These are phyloP conservation scores for Colletotrichum sp. DNA, from an alignment of 2,329 filamentous ascomycete species.

Conservation along the genomic window DNA sequence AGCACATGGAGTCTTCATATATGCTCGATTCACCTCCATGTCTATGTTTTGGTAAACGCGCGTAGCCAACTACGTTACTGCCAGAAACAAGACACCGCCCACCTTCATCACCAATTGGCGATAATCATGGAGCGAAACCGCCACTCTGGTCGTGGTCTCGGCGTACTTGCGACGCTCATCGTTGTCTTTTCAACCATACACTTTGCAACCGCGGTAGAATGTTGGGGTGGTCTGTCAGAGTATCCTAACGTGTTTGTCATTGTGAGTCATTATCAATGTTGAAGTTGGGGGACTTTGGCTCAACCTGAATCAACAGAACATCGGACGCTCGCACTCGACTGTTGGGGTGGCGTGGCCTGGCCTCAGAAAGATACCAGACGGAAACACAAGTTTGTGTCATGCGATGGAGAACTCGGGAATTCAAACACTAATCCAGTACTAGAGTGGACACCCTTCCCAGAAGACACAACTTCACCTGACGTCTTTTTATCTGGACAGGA, in stretches of 20 bases:
- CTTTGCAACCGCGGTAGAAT: background rate
- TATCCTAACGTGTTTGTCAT: background rate
- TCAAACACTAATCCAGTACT: rapidly evolving
- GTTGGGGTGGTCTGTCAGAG: background rate
- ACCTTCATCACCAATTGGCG: background rate
- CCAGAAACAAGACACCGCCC: background rate
- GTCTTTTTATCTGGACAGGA: background rate
- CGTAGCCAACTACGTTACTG: background rate
- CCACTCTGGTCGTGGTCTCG: background rate
- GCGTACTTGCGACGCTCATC: background rate
- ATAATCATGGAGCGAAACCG: background rate
- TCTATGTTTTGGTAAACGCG: background rate
- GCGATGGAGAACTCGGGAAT: rapidly evolving
- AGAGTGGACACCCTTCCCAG: background rate
- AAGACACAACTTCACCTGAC: background rate
- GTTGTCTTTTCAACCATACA: background rate
- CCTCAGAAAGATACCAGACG: rapidly evolving
- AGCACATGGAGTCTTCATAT: background rate
- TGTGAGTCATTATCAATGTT: background rate
- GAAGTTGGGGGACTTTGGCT: background rate
- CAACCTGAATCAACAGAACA: background rate
- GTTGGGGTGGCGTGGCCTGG: rapidly evolving
- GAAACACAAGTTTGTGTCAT: background rate
- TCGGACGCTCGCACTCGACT: background rate
- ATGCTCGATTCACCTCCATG: background rate